Percentiles rank a stretch among this genome's conserved stretches.
Conservation (phyloP, 129 eudicot species). For the Helichrysum umbraculigerum region DNA sequence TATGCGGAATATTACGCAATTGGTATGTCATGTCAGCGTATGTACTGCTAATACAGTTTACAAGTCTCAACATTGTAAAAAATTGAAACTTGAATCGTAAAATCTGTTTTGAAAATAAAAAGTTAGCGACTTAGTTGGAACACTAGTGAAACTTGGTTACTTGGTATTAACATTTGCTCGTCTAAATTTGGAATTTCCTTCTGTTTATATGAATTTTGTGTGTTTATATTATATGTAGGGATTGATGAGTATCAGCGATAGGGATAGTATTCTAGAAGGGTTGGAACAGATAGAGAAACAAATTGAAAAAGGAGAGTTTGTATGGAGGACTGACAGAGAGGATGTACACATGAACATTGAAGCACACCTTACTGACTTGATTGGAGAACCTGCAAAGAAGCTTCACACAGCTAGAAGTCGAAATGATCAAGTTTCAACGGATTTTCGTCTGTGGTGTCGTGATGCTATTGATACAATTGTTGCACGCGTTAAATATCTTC, state of each 20-base stretch:
- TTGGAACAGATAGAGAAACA: constrained; percentile 69
- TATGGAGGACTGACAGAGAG: constrained; percentile 90
- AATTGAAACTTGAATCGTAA: neutral
- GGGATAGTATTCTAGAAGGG: constrained; percentile 61
- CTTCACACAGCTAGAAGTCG: constrained; percentile 96
- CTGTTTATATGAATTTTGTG: neutral
- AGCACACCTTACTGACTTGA: constrained; percentile 88
- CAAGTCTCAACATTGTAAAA: neutral
- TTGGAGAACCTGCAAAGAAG: constrained; percentile 95
- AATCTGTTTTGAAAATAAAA: neutral
- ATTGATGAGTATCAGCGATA: constrained; percentile 57
- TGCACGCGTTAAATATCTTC: constrained; percentile 53
- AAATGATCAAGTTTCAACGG: constrained; percentile 94
- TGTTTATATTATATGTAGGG: constrained; percentile 43
- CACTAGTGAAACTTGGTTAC: neutral
- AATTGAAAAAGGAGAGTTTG: constrained; percentile 72
- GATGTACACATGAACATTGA: constrained; percentile 97
- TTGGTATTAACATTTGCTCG: too few species aligned
- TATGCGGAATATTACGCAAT: too few species aligned
- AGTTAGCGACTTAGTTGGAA: neutral
- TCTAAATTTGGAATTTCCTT: too few species aligned
- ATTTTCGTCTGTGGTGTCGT: constrained; percentile 91
- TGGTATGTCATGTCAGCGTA: too few species aligned
- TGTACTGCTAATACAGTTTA: neutral
- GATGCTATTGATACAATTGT: constrained; percentile 70